phyloP scores from a whole-genome alignment of 2,329 filamentous ascomycete genomes.

The Shiraia bambusicola region DNA sequence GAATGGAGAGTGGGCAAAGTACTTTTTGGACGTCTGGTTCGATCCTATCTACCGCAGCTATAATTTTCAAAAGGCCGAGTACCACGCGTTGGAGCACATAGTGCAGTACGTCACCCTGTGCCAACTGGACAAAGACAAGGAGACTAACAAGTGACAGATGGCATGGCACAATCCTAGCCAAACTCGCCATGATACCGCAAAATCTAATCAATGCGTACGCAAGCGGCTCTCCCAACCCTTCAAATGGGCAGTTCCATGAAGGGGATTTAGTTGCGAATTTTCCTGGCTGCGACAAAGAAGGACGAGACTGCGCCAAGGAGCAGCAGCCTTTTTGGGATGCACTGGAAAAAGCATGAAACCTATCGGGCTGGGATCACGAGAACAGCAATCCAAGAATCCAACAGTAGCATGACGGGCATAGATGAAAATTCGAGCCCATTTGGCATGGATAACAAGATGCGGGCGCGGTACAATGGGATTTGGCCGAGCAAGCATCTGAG shows the following conservation, averaged over 20 bases:
- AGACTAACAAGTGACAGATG: constrained; percentile 65
- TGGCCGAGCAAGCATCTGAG: too few species aligned
- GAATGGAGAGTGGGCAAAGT: constrained; percentile 87
- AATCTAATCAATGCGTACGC: constrained; percentile 78
- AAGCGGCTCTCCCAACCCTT: constrained; percentile 27
- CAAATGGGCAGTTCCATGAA: constrained; percentile 67
- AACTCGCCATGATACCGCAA: constrained; percentile 87
- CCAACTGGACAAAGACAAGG: neutral
- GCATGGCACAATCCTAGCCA: constrained; percentile 93
- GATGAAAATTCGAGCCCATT: too few species aligned
- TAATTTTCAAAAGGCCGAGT: constrained; percentile 94
- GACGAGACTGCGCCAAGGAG: constrained; percentile 69
- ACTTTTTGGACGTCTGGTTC: constrained; percentile 93
- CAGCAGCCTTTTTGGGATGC: constrained; percentile 56
- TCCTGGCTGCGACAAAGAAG: constrained; percentile 64
- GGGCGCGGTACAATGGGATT: too few species aligned
- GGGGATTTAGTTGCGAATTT: constrained; percentile 86
- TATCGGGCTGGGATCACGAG: neutral
- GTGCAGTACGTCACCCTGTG: constrained; percentile 46
- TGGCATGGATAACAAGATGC: too few species aligned
- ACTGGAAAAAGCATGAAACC: constrained; percentile 26
- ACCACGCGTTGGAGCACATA: constrained; percentile 74
- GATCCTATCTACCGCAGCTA: constrained; percentile 91
- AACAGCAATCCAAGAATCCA: neutral
- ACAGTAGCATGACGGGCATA: neutral